Percentiles rank a stretch among this genome's conserved stretches.
phyloP scores from a whole-genome alignment of 768 basidiomycete genomes.

The Hygrophoropsis aurantiaca region DNA sequence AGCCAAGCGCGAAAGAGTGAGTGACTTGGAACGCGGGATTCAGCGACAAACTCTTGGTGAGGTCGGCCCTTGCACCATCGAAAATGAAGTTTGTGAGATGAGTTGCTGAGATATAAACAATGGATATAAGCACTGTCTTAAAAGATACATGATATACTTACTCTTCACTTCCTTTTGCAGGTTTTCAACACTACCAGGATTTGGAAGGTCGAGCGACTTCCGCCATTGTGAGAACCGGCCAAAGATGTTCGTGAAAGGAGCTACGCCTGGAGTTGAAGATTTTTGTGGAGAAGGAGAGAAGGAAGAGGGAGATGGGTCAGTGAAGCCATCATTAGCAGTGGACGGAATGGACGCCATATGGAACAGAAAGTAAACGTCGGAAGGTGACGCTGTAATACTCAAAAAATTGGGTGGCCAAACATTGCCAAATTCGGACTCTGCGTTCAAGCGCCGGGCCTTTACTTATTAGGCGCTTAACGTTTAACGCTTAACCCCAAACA shows the following conservation, averaged over 20 bases:
- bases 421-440: conserved; percentile 12
- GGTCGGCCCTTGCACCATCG: conserved; percentile 95
- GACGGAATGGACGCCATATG: conserved; percentile 47
- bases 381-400: conserved; percentile 23
- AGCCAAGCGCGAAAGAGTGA: conserved; percentile 91
- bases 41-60: conserved; percentile 89
- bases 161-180: conserved; percentile 91
- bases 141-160: conserved; percentile 34
- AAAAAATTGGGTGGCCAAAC: conserved; percentile 36
- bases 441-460: no score
- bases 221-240: conserved; percentile 81
- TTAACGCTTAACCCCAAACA: no score
- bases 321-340: conserved; percentile 38
- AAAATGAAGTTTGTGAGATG: conserved; percentile 94
- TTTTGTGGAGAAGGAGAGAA: conserved; percentile 38
- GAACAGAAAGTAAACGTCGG: conserved; percentile 25
- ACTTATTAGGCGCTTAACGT: no score
- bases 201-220: conserved; percentile 74
- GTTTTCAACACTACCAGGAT: conserved; percentile 93
- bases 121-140: neutral
- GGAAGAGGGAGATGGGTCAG: conserved; percentile 36
- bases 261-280: conserved; percentile 29
- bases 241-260: conserved; percentile 68
- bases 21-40: conserved; percentile 98
- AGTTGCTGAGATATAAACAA: conserved; percentile 54